These are phyloP conservation scores for Sporobolomyces roseus DNA, from an alignment of 768 basidiomycete genomes.

Conservation along the genomic window DNA sequence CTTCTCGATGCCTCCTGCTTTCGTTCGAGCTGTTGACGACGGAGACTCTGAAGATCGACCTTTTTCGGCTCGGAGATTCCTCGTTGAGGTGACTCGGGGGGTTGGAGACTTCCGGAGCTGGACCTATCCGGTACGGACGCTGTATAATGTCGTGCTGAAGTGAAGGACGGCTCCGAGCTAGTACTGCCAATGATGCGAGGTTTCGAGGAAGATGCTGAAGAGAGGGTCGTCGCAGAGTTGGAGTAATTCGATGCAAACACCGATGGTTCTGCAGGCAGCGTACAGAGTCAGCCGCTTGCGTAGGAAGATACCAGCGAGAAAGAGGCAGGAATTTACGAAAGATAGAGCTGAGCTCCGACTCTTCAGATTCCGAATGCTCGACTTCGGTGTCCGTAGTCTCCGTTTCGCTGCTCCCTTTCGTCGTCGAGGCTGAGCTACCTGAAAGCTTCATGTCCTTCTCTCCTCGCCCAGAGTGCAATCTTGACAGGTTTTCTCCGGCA, in stretches of 20 bases:
- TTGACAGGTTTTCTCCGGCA: not conserved
- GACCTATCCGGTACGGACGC: not conserved
- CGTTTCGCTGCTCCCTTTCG: too few species aligned
- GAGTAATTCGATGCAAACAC: conserved; percentile 18
- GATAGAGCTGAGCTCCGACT: not conserved
- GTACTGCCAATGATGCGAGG: not conserved
- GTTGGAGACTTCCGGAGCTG: not conserved
- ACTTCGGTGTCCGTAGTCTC: not conserved
- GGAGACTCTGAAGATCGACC: not conserved
- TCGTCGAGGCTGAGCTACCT: too few species aligned
- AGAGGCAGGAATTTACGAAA: conserved; percentile 11
- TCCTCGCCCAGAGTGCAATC: too few species aligned
- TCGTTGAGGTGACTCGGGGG: not conserved
- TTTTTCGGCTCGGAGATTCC: not conserved
- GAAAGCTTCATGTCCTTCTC: too few species aligned
- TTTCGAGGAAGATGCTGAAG: conserved; percentile 3
- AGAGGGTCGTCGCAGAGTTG: conserved; percentile 23
- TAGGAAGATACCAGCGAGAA: not conserved
- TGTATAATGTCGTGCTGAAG: not conserved
- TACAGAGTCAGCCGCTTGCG: too few species aligned
- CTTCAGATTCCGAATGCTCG: not conserved
- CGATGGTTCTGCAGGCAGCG: conserved; percentile 11
- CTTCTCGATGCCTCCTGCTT: too few species aligned
- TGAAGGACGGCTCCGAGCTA: not conserved
- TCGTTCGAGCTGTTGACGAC: conserved; percentile 4